Conservation (phyloP, 2,329 filamentous ascomycete species). For the Hymenoscyphus salicellus region DNA sequence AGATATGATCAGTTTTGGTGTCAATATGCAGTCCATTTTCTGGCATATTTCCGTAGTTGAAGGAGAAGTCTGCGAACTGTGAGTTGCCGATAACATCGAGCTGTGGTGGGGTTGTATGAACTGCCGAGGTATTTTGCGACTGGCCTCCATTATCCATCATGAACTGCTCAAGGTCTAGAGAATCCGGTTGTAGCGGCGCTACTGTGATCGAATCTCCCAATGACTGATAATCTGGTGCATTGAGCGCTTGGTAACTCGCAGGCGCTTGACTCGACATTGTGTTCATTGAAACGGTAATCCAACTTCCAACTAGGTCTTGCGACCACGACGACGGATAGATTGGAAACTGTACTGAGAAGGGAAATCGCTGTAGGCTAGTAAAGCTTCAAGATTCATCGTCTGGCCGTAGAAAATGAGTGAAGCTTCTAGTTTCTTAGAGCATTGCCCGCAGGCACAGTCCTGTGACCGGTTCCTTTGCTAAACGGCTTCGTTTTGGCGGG, state of each 20-base stretch:
- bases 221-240: slow-evolving; percentile 21
- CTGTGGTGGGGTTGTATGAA: slow-evolving; percentile 26
- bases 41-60: slow-evolving; percentile 46
- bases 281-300: not conserved
- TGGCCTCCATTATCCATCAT: slow-evolving; percentile 30
- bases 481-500: slow-evolving; percentile 1
- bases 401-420: slow-evolving; percentile 1
- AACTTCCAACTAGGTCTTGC: not conserved
- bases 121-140: slow-evolving; percentile 20
- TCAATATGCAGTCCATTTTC: slow-evolving; percentile 41
- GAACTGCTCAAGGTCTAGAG: slow-evolving; percentile 31
- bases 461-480: slow-evolving; percentile 3
- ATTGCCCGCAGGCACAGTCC: slow-evolving; percentile 8
- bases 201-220: slow-evolving; percentile 15
- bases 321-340: not conserved
- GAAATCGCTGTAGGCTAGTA: slow-evolving; percentile 2
- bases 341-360: not conserved
- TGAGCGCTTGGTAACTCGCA: slow-evolving; percentile 22
- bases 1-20: slow-evolving; percentile 23
- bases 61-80: slow-evolving; percentile 54
- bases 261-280: slow-evolving; percentile 26
- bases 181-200: slow-evolving; percentile 24
- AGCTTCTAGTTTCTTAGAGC: slow-evolving; percentile 3
- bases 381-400: slow-evolving; percentile 14
- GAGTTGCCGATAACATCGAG: slow-evolving; percentile 26